phyloP scores from a whole-genome alignment of 2,329 filamentous ascomycete genomes.

The Monilinia laxa region DNA sequence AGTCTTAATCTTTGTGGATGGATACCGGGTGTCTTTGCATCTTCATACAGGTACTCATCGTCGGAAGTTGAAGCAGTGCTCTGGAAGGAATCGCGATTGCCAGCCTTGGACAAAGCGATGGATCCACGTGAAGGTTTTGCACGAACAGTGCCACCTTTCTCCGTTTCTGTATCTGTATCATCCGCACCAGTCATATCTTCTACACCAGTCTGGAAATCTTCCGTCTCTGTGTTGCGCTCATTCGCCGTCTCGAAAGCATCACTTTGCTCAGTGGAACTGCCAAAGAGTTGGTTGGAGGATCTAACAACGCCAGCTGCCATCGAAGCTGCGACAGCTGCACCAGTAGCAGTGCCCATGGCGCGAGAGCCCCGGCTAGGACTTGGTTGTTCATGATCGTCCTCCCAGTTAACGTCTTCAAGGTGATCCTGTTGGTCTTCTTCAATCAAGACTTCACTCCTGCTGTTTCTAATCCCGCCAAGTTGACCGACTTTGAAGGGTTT shows the following conservation, averaged over 20 bases:
- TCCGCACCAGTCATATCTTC: constrained; percentile 79
- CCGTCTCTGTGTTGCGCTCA: constrained; percentile 82
- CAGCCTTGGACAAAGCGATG: constrained; percentile 48
- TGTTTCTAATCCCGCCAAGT: constrained; percentile 72
- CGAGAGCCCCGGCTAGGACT: constrained; percentile 55
- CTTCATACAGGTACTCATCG: constrained; percentile 68
- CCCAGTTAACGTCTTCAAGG: constrained; percentile 82
- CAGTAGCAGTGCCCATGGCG: constrained; percentile 33
- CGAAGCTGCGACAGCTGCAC: constrained; percentile 40
- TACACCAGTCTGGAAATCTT: constrained; percentile 91
- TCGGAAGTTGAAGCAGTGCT: constrained; percentile 88
- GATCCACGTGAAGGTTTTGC: constrained; percentile 43
- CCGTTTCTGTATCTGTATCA: constrained; percentile 73
- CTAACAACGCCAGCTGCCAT: constrained; percentile 28
- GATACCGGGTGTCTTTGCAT: constrained; percentile 62
- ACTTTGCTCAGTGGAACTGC: constrained; percentile 76
- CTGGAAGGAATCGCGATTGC: constrained; percentile 67
- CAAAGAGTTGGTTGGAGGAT: constrained; percentile 64
- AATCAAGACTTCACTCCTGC: constrained; percentile 70
- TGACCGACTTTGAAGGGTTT: constrained; percentile 71
- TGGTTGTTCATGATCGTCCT: constrained; percentile 65
- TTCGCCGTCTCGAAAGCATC: constrained; percentile 72
- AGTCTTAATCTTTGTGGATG: constrained; percentile 70
- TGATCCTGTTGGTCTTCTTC: constrained; percentile 14
- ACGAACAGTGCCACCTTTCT: constrained; percentile 48